Percentiles rank a stretch among this genome's conserved stretches.
Conservation (phyloP, 768 basidiomycete species). For the Dioszegia aurantiaca region DNA sequence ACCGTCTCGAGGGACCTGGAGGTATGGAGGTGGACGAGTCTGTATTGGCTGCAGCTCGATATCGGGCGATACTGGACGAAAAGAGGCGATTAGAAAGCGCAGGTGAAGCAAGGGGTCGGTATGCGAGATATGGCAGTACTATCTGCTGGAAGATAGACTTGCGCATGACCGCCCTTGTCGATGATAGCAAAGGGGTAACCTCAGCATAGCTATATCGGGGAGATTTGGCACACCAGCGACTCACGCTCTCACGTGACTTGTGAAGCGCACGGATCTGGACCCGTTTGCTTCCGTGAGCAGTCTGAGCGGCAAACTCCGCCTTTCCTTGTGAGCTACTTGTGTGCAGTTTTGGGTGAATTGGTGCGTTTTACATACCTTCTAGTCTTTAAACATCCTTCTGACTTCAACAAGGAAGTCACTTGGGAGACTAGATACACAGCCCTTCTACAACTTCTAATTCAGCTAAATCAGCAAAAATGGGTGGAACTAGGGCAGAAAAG, state of each 20-base stretch:
- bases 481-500: conserved; percentile 85
- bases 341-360: no score
- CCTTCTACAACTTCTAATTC: conserved; percentile 30
- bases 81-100: neutral
- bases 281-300: neutral
- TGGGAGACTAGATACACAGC: conserved; percentile 45
- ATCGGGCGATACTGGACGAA: neutral
- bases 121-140: conserved; percentile 31
- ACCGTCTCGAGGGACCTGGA: neutral
- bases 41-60: conserved; percentile 1
- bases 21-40: neutral
- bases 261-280: conserved; percentile 1
- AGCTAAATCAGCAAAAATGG: conserved; percentile 66
- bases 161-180: conserved; percentile 37
- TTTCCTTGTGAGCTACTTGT: no score
- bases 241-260: conserved; percentile 1
- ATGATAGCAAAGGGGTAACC: neutral
- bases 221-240: neutral
- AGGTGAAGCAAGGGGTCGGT: neutral
- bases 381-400: conserved; percentile 52
- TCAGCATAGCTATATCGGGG: neutral
- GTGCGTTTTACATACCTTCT: no score
- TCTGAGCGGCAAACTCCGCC: conserved; percentile 2
- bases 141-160: conserved; percentile 28
- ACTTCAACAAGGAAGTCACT: conserved; percentile 38